Percentiles rank a stretch among this genome's conserved stretches.
Evolutionary conservation across 495 filamentous ascomycete species (phyloP).

Genomic region (Podospora bellae-mahoneyi): DNA sequence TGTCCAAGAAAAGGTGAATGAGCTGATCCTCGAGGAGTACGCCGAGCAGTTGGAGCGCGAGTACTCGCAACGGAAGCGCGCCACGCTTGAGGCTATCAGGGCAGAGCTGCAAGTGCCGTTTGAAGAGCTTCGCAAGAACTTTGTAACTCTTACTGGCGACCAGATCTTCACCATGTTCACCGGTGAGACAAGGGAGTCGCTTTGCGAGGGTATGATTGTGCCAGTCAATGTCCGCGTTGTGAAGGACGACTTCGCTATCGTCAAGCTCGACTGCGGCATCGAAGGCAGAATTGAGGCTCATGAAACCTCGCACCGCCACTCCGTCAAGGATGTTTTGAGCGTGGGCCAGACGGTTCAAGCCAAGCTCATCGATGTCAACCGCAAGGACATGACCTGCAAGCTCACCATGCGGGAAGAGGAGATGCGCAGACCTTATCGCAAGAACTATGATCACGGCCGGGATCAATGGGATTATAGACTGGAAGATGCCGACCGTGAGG

Average conservation of each 20-base stretch:
- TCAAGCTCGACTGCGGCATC: slow-evolving; percentile 88
- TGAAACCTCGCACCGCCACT: slow-evolving; percentile 62
- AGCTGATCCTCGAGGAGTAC: slow-evolving; percentile 93
- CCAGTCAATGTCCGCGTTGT: slow-evolving; percentile 83
- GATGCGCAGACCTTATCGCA: slow-evolving; percentile 64
- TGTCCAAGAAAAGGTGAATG: slow-evolving; percentile 90
- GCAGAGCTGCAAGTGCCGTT: slow-evolving; percentile 90
- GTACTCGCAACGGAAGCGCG: slow-evolving; percentile 89
- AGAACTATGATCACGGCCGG: slow-evolving; percentile 62
- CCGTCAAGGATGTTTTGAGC: slow-evolving; percentile 57
- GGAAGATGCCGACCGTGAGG: slow-evolving; percentile 74
- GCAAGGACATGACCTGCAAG: slow-evolving; percentile 73
- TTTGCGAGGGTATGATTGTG: slow-evolving; percentile 85
- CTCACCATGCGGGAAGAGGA: slow-evolving; percentile 79
- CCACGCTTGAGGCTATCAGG: slow-evolving; percentile 92
- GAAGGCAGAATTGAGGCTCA: slow-evolving; percentile 77
- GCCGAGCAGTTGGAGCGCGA: slow-evolving; percentile 92
- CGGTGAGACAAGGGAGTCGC: slow-evolving; percentile 80
- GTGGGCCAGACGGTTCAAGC: slow-evolving; percentile 80
- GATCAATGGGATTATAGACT: slow-evolving; percentile 83
- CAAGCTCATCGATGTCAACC: slow-evolving; percentile 81
- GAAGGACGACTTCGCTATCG: slow-evolving; percentile 87
- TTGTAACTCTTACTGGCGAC: slow-evolving; percentile 64
- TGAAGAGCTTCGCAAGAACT: slow-evolving; percentile 85
- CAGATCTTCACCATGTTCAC: slow-evolving; percentile 97